Evolutionary conservation across 2,329 filamentous ascomycete species (phyloP).

Genomic region (Nothophaeocryptopus gaeumannii): DNA sequence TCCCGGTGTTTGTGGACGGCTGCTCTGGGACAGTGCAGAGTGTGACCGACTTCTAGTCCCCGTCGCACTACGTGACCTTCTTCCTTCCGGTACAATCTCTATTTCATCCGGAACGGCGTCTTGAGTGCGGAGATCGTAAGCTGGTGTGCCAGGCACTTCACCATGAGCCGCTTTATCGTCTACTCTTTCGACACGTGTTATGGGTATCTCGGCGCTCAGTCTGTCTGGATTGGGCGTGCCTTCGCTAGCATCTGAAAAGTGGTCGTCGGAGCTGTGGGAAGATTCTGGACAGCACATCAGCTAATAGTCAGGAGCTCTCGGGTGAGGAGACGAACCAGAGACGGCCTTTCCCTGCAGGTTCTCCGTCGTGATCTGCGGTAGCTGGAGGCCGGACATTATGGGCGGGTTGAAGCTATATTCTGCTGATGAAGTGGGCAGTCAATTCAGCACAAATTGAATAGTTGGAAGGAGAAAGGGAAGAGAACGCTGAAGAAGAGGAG

Average conservation of each 20-base stretch:
- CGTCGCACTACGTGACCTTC: constrained; percentile 41
- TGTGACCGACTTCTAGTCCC: constrained; percentile 31
- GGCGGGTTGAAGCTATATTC: background rate
- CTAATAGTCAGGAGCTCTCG: constrained; percentile 22
- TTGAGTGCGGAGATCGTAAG: constrained; percentile 56
- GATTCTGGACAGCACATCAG: constrained; percentile 9
- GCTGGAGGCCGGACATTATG: constrained; percentile 30
- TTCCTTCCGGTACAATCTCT: constrained; percentile 53
- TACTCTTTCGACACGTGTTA: constrained; percentile 62
- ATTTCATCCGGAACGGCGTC: constrained; percentile 65
- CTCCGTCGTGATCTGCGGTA: constrained; percentile 31
- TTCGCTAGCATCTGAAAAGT: constrained; percentile 66
- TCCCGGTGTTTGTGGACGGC: constrained; percentile 50
- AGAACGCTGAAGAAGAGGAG: too few species aligned
- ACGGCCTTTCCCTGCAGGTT: constrained; percentile 26
- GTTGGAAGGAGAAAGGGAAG: too few species aligned
- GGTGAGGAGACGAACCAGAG: constrained; percentile 20
- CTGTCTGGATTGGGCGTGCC: constrained; percentile 40
- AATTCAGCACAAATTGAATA: too few species aligned
- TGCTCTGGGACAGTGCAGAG: constrained; percentile 40
- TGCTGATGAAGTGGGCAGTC: too few species aligned
- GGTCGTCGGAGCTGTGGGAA: constrained; percentile 49
- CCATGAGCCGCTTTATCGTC: constrained; percentile 59
- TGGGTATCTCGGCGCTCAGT: constrained; percentile 50
- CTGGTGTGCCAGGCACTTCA: constrained; percentile 60